Evolutionary conservation across 208 protist genomes (phyloP), one percentile per base, ranked within the genome.

Genomic region (Acanthamoeba healyi): DNA sequence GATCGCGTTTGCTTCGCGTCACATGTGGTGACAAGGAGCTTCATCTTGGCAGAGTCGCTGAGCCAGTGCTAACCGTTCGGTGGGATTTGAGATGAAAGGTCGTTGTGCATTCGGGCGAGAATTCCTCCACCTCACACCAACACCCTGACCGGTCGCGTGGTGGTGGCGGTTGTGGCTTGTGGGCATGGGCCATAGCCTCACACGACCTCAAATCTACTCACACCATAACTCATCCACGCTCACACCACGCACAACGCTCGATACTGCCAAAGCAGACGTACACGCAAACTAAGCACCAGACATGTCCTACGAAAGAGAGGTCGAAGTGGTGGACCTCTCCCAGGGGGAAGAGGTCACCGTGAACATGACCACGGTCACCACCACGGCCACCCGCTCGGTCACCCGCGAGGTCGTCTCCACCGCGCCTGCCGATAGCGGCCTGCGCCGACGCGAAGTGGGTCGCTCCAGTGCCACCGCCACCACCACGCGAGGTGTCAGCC

Each of bases 351-450:
- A 79, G 67, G 67, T 79, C 38, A 38, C 15, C 32, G 67, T 9
- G 34, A 32, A 79, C 36, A 46, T 7, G 67, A 79, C 67, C 67
- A 79, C 34, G 34, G 67, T 79, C 29, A 79, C 67, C 67, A 79
- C 67, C 17, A 79, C 36, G 14, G 10, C 67, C 36, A 79, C 58
- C 2, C 58, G 58, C 58, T 34, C 58, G 2, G 58, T 65, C 58
- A n/a, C 26, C 26, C 19, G 26, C 26, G 58, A 65, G 58, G 58
- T 65, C 58, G 12, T 34, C n/a, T 26, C 54, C 2, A 5, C 54
- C 24, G 58, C 58, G 19, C 58, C 58, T 34, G 58, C 58, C 58
- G 58, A 65, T n/a, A 65, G 58, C 58, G 58, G 58, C 58, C n/a
- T 65, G 58, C 58, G 58, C 58, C 19, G 58, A 34, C 58, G 58